Conservation (phyloP, 2,329 filamentous ascomycete genomes). For the Alternaria sp. region DNA sequence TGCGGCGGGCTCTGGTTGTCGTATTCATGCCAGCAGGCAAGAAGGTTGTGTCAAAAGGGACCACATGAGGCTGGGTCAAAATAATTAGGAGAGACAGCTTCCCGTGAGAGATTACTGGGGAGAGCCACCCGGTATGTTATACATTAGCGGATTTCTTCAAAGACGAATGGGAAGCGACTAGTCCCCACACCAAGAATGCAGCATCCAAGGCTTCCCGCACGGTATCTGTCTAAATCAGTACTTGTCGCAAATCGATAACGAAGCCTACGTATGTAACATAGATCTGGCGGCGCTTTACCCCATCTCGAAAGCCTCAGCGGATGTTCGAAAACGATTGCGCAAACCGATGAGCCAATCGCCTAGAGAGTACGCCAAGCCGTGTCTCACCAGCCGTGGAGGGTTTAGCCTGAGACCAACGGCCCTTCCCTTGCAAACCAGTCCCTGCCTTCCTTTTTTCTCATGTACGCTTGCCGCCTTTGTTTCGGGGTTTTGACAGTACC, state of each 20-base stretch:
- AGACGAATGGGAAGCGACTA: constrained; percentile 21
- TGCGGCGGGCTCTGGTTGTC: constrained; percentile 34
- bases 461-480: constrained; percentile 10
- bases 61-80: constrained; percentile 25
- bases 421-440: constrained; percentile 19
- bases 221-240: constrained; percentile 20
- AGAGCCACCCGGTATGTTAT: constrained; percentile 27
- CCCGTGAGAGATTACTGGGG: constrained; percentile 25
- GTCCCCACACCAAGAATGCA: constrained; percentile 23
- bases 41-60: constrained; percentile 22
- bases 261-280: constrained; percentile 19
- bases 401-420: constrained; percentile 19
- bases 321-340: constrained; percentile 23
- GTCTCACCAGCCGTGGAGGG: constrained; percentile 19
- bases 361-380: constrained; percentile 11
- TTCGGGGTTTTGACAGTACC: constrained; percentile 8
- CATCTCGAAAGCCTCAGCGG: constrained; percentile 21
- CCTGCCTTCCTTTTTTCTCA: constrained; percentile 7
- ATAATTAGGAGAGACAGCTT: constrained; percentile 27
- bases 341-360: constrained; percentile 20
- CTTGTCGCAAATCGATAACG: constrained; percentile 21
- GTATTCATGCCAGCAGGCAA: constrained; percentile 43
- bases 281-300: constrained; percentile 22
- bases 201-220: constrained; percentile 20
- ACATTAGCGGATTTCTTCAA: constrained; percentile 25